Evolutionary conservation across 139 green algal genomes (phyloP).

Genomic region (Chlamydomonas asymmetrica): DNA sequence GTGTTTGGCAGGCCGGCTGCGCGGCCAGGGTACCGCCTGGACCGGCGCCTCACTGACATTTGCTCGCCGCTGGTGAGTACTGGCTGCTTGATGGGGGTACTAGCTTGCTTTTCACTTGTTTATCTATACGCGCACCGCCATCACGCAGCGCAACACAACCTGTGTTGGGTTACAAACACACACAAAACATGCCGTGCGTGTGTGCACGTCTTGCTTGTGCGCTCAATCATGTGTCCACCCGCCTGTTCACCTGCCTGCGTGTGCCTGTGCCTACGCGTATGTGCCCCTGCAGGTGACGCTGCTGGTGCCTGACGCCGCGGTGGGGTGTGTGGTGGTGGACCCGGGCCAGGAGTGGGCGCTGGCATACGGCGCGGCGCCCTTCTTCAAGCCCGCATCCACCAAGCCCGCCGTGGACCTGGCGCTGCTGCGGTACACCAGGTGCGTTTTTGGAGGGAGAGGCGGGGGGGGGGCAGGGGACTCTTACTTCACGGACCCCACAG

Average conservation of each 20-base stretch:
- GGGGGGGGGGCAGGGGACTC: too few relatives aligned
- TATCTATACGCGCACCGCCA: not conserved
- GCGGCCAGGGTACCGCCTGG: slow-evolving; percentile 7
- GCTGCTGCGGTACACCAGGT: slow-evolving; percentile 46
- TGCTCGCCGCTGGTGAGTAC: slow-evolving; percentile 12
- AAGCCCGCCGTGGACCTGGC: slow-evolving; percentile 27
- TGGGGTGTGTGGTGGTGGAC: slow-evolving; percentile 31
- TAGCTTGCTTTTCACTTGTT: not conserved
- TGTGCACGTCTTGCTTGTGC: not conserved
- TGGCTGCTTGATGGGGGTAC: not conserved
- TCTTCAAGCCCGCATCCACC: slow-evolving; percentile 28
- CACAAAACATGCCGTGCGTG: not conserved
- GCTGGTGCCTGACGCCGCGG: not conserved
- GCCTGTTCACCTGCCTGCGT: not conserved
- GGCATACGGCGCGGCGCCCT: slow-evolving; percentile 37
- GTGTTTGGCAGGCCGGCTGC: not conserved
- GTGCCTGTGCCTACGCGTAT: not conserved
- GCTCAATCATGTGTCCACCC: not conserved
- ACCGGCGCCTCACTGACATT: slow-evolving; percentile 34
- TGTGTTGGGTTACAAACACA: not conserved
- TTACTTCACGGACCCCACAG: too few relatives aligned
- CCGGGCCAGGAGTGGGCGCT: slow-evolving; percentile 28
- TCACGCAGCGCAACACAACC: not conserved
- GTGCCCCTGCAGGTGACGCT: not conserved
- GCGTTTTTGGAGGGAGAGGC: too few relatives aligned